Conservation (phyloP, 495 filamentous ascomycete genomes). For the Stereocaulon alpinum region DNA sequence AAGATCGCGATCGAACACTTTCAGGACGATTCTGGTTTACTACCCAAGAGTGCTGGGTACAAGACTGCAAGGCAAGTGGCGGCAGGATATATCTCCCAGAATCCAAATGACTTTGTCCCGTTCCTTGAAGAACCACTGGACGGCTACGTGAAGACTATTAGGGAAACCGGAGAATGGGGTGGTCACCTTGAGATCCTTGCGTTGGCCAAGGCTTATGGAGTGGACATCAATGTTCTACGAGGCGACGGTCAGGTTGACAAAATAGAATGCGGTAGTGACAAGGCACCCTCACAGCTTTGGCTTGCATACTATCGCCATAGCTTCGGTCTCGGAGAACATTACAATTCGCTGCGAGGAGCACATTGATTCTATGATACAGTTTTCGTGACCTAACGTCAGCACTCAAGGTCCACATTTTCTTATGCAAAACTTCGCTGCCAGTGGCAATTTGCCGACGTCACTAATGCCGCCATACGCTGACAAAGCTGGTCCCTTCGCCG, state of each 20-base stretch:
- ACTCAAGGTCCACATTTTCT: neutral
- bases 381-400: neutral
- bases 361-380: neutral
- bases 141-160: constrained; percentile 63
- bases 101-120: constrained; percentile 50
- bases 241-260: constrained; percentile 66
- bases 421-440: neutral
- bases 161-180: constrained; percentile 92
- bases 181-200: constrained; percentile 84
- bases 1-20: constrained; percentile 14
- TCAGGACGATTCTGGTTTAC: neutral
- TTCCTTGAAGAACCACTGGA: constrained; percentile 79
- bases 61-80: constrained; percentile 32
- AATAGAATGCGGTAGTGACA: constrained; percentile 45
- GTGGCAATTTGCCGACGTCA: neutral
- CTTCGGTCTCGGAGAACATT: constrained; percentile 91
- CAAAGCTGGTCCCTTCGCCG: constrained; percentile 51
- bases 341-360: constrained; percentile 60
- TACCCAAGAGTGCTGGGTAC: constrained; percentile 7
- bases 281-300: constrained; percentile 52
- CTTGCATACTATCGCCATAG: constrained; percentile 89
- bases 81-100: constrained; percentile 46
- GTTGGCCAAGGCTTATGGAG: constrained; percentile 69
- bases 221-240: constrained; percentile 79
- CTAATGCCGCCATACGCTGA: constrained; percentile 40